Conservation (phyloP, 371 early-diverging fungal species). For the Entomophthora muscae region DNA sequence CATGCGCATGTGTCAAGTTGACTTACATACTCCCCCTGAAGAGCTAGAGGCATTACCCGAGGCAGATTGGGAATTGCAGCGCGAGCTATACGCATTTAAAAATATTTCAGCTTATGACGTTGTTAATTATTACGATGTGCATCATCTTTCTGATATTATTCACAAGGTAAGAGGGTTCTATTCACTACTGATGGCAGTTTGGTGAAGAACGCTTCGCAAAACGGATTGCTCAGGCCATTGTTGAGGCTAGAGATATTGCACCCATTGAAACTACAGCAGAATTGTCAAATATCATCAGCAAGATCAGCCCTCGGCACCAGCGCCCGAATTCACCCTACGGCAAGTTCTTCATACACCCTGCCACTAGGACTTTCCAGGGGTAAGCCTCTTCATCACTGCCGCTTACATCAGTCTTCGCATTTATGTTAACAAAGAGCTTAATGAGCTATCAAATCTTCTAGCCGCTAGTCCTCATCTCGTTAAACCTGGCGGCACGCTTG, state of each 20-base stretch:
- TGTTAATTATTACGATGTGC: slow-evolving; percentile 28
- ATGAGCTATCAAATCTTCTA: slow-evolving; percentile 29
- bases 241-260: slow-evolving; percentile 22
- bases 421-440: slow-evolving; percentile 49
- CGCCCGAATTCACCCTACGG: slow-evolving; percentile 24
- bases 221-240: slow-evolving; percentile 42
- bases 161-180: slow-evolving; percentile 18
- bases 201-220: slow-evolving; percentile 38
- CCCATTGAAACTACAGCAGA: slow-evolving; percentile 32
- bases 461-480: slow-evolving; percentile 29
- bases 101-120: slow-evolving; percentile 31
- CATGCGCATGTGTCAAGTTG: slow-evolving; percentile 38
- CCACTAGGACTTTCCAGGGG: slow-evolving; percentile 33
- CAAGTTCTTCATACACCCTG: slow-evolving; percentile 26
- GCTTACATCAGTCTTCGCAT: slow-evolving; percentile 36
- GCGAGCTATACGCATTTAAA: slow-evolving; percentile 15
- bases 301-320: slow-evolving; percentile 22
- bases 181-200: slow-evolving; percentile 12
- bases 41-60: slow-evolving; percentile 7
- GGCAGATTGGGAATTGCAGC: slow-evolving; percentile 9
- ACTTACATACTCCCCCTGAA: slow-evolving; percentile 9
- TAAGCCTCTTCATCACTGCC: background rate
- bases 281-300: slow-evolving; percentile 30
- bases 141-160: slow-evolving; percentile 42
- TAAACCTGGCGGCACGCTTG: slow-evolving; percentile 29